Evolutionary conservation across 768 basidiomycete genomes (phyloP).

Genomic region (Russula earlei): DNA sequence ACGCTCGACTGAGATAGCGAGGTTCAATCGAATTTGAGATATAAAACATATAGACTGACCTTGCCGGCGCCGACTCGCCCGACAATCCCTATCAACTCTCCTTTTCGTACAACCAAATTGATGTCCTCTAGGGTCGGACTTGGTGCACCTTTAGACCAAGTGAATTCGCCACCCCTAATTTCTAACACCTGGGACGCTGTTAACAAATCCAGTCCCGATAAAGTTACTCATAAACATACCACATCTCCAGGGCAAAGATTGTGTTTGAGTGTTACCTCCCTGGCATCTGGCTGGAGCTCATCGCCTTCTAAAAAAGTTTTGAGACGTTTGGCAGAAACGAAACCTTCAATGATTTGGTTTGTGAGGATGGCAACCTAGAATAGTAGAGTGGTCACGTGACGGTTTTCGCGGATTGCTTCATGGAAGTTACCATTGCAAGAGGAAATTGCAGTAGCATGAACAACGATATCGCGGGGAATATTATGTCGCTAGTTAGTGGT

Average conservation of each 20-base stretch:
- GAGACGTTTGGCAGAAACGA: slow-evolving; percentile 75
- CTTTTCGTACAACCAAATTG: slow-evolving; percentile 64
- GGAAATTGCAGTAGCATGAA: slow-evolving; percentile 87
- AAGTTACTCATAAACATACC: slow-evolving; percentile 27
- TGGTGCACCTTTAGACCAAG: slow-evolving; percentile 52
- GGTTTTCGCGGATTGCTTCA: background rate
- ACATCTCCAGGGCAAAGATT: slow-evolving; percentile 50
- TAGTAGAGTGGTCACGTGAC: background rate
- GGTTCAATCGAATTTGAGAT: slow-evolving; percentile 9
- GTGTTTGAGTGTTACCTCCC: slow-evolving; percentile 39
- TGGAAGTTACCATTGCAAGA: slow-evolving; percentile 54
- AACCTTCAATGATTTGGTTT: slow-evolving; percentile 75
- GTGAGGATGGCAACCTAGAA: slow-evolving; percentile 61
- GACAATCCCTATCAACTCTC: slow-evolving; percentile 75
- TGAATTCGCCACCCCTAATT: slow-evolving; percentile 71
- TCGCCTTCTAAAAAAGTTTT: slow-evolving; percentile 64
- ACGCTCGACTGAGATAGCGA: slow-evolving; percentile 48
- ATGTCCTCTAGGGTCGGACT: slow-evolving; percentile 71
- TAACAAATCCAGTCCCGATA: background rate
- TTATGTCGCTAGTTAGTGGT: slow-evolving; percentile 81
- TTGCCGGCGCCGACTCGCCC: slow-evolving; percentile 92
- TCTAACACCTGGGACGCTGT: slow-evolving; percentile 40
- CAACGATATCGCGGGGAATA: slow-evolving; percentile 91
- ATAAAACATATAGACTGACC: slow-evolving; percentile 37
- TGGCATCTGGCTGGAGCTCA: slow-evolving; percentile 74